Evolutionary conservation across 1,284 basidiomycete species (phyloP).

Genomic region (Spongispora temasekensis): DNA sequence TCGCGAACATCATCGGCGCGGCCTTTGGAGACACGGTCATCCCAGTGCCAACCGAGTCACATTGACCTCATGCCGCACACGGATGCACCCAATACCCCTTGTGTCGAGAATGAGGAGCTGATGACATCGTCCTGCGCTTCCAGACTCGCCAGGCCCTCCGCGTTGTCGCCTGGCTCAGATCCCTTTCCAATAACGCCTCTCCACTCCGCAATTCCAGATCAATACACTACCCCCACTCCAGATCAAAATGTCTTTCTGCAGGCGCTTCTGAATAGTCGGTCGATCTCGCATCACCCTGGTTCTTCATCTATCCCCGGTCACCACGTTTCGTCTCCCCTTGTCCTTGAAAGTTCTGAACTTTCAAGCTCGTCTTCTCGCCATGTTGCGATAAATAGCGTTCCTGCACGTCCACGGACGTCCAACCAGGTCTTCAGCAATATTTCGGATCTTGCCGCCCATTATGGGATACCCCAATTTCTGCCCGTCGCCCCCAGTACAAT

Average conservation of each 20-base stretch:
- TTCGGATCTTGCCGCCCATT: slow-evolving; percentile 64
- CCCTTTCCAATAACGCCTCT: slow-evolving; percentile 29
- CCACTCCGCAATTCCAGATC: slow-evolving; percentile 43
- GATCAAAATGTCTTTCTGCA: slow-evolving; percentile 39
- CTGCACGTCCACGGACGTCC: slow-evolving; percentile 45
- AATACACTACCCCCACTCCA: slow-evolving; percentile 28
- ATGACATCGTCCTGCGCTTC: slow-evolving; percentile 42
- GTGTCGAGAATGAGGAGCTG: slow-evolving; percentile 33
- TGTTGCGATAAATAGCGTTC: slow-evolving; percentile 45
- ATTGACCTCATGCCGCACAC: slow-evolving; percentile 13
- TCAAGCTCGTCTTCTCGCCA: slow-evolving; percentile 43
- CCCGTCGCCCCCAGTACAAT: slow-evolving; percentile 63
- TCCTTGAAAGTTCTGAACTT: slow-evolving; percentile 43
- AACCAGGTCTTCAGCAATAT: slow-evolving; percentile 49
- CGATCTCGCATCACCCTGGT: slow-evolving; percentile 33
- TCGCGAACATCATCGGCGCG: slow-evolving; percentile 34
- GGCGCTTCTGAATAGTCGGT: slow-evolving; percentile 36
- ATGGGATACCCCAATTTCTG: slow-evolving; percentile 71
- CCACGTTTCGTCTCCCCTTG: slow-evolving; percentile 34
- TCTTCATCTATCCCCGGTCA: slow-evolving; percentile 30
- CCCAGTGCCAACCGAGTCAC: slow-evolving; percentile 25
- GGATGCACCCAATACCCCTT: slow-evolving; percentile 25
- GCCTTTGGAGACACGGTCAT: slow-evolving; percentile 21
- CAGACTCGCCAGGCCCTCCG: slow-evolving; percentile 42
- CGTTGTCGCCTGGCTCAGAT: slow-evolving; percentile 41